Evolutionary conservation across 2,329 filamentous ascomycete genomes (phyloP), one percentile per base, ranked within the genome.

Genomic region (Simplicillium aogashimaense): DNA sequence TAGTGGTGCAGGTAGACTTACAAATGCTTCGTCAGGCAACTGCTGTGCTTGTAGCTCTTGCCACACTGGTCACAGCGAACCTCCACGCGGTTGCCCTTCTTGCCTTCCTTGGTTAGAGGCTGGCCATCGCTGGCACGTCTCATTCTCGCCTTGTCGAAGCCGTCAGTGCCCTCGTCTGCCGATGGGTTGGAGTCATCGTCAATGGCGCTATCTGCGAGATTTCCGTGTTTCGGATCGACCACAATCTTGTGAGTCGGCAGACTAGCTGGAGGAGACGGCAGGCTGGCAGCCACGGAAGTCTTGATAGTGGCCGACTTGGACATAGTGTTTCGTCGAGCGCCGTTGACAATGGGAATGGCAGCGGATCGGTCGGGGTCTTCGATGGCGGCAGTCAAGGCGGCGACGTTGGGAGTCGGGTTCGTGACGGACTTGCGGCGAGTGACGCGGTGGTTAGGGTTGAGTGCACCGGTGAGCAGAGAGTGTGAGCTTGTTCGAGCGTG

Each of bases 1-100:
- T 6, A 9, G 9, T 25, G 20, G 20, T 25, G 20, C 20, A 25
- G 20, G 20, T 25, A 25, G 74, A 95, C 92, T 78, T 81, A 97
- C 92, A 95, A 83, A 81, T 98, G 92, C 79, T 97, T 98, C 63
- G 86, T 94, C 74, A 98, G 80, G 80, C 92, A 98, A 73, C 92
- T 97, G 80, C 89, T 94, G 76, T 98, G 92, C 81, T 98, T 98
- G 79, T 98, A 98, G 68, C 88, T 88, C 76, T 98, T 98, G 65
- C 90, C 90, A 72, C 92, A 98, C 67, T 89, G 90, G 61, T 95
- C 87, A 71, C 92, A 98, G 65, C 85, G 87, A 60, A 98, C 78
- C 63, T 97, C 90, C 56, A 81, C 79, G 56, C 81, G 78, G 67
- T 78, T 84, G 63, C 78, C 76, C 67, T 87, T 89, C 69, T 89